phyloP scores from a whole-genome alignment of 805 yeast genomes.

The Myxozyma neglecta region DNA sequence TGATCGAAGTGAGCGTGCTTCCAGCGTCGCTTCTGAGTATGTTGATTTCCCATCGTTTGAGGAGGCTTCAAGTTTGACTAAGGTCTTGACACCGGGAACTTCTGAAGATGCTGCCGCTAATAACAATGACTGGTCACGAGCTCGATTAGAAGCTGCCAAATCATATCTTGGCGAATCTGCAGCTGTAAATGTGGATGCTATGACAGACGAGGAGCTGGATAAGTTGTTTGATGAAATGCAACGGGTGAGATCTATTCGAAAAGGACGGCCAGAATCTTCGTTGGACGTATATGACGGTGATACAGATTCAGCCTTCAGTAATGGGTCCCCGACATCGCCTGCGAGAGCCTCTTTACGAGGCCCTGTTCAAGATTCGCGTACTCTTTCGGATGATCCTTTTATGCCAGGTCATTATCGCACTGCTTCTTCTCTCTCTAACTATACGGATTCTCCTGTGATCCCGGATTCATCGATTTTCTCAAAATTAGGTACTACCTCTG shows the following conservation, averaged over 20 bases:
- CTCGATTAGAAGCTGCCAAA: constrained; percentile 26
- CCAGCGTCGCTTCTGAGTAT: constrained; percentile 16
- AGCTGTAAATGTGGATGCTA: constrained; percentile 8
- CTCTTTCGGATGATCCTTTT: constrained; percentile 3
- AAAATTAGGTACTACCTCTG: constrained; percentile 1
- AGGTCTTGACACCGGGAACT: not conserved
- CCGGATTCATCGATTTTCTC: constrained; percentile 3
- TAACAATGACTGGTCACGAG: constrained; percentile 22
- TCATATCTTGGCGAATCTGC: constrained; percentile 23
- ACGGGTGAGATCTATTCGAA: constrained; percentile 20
- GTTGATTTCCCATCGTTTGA: constrained; percentile 18
- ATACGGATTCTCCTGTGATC: not conserved
- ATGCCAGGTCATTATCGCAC: not conserved
- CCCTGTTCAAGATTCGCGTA: not conserved
- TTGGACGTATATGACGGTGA: constrained; percentile 16
- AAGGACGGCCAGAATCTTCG: constrained; percentile 19
- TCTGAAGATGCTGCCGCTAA: constrained; percentile 5
- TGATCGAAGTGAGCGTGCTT: constrained; percentile 14
- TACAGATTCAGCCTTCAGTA: constrained; percentile 14
- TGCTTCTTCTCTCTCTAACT: constrained; percentile 1
- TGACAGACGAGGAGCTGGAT: constrained; percentile 29
- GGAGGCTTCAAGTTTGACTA: constrained; percentile 1
- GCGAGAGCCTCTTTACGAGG: not conserved
- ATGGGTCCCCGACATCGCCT: constrained; percentile 7
- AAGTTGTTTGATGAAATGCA: constrained; percentile 28